Base-by-base conservation (phyloP, 306 rosid genomes). In the Prunus persica region DNA sequence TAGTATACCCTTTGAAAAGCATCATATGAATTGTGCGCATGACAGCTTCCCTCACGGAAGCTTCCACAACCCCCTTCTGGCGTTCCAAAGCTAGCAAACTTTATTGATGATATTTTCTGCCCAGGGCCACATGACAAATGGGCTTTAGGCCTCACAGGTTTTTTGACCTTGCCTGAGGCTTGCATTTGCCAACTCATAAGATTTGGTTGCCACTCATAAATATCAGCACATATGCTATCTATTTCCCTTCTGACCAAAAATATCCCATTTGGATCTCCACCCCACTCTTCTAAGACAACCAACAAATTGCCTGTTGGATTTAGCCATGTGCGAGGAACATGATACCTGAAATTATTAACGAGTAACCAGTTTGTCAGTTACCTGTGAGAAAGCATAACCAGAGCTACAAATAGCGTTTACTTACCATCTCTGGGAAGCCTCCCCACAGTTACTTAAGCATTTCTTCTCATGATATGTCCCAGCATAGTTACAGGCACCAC, bases 351-450 rank as follows among this genome's bases (percentile, higher is more conserved):
- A 83, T 58, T 45, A 81, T 57, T 56, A 73, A 74, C 54, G 72
- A 60, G 15, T 43, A 19, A 56, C 76, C 65, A 80, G 76, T 84
- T 70, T 60, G 65, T 47, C 28, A 27, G 78, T 61, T 71, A 38
- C 63, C 71, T 55, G 58, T 28, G 11, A 30, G 11, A n/a, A 65
- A 19, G n/a, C 60, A 63, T 24, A 83, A 66, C 30, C 3, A 62
- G 74, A 76, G 54, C 67, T 71, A 14, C 11, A 45, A 63, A 50
- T 15, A 28, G 77, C 62, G 65, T 71, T 61, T 24, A 71, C 92
- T 85, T 74, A 96, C 99, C 99, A 96, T 92, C 96, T 82, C 79
- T 96, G 99, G 72, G 99, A 92, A 75, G 99, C 85, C 85, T 91
- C 91, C 50, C 96, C 99, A 8, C 98, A 92, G 76, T 93, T 89